Evolutionary conservation across 1,139 yeast genomes (phyloP), one percentile per base, ranked within the genome.

Genomic region (Blastobotrys petasosporus): DNA sequence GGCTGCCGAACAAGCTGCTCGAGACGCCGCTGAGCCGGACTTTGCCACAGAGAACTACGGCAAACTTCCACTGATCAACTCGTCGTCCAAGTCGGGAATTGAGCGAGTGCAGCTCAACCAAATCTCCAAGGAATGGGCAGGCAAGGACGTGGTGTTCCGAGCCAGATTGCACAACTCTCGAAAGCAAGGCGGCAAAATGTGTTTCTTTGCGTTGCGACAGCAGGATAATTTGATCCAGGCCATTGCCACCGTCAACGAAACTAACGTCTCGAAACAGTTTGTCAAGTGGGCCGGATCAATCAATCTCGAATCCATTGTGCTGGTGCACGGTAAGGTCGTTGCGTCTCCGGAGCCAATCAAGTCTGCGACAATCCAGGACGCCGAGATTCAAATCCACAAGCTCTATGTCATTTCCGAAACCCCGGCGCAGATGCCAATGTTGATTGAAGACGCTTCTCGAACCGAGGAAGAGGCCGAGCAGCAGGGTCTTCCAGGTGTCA

Each of bases 381-480:
- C 80, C 50, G 99, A 92, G 73, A 78, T 92, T 55, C 82, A 79
- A 55, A 76, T 92, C 58, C 69, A 77, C 52, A 82, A 84, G 69
- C 75, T 92, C 53, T 80, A 70, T 69, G 76, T 90, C 48, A 80
- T 90, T 55, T 80, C 85, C 52, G 95, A 83, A 67, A 85, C 97
- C 35, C 97, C 97, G 45, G 84, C 84, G 60, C 90, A 85, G 70
- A 76, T 92, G 62, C 98, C 99, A 50, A 82, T 92, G 65, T 77
- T 88, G 64, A 80, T 94, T 61, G 98, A 92, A 73, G 99, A 92
- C 68, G 97, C 98, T 37, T 75, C 88, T 32, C 83, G 99, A 71
- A 81, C 95, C 42, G 98, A 92, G 58, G 88, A 86, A 45, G 95
- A 88, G 64, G 97, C 97, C 41, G 95, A 86, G 68, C 88, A 83